Base-by-base conservation (phyloP, 176 grass and related monocot species). In the Oryza brachyantha region DNA sequence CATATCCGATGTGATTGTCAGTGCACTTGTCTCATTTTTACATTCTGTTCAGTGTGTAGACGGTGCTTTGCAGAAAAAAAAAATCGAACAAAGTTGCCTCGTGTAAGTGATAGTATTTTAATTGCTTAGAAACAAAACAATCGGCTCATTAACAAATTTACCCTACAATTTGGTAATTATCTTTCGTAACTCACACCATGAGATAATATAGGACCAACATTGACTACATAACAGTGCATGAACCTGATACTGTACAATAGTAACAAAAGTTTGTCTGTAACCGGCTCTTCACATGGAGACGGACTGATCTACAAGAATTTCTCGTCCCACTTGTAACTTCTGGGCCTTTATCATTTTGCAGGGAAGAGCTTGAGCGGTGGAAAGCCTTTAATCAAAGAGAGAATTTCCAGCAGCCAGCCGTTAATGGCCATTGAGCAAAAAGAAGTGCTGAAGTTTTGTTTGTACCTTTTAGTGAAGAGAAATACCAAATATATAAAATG, bases 311-410 rank as follows among this genome's bases (percentile, higher is more conserved):
- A 61, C 13, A 10, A 72, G 58, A 19, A 71, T 7, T 64, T 48
- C 5, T 64, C n/a, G 25, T 72, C 41, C 41, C 41, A 43, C 13
- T 43, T 71, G 13, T 25, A 40, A 39, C 37, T 22, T 75, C 50
- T 84, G 55, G 22, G 19, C 24, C 71, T 55, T n/a, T 62, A 13
- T 72, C 64, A 21, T 66, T 84, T 21, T 85, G 57, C 89, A 99
- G 96, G 84, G 96, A 95, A 73, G 96, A 99, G 78, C 75, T 99
- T 26, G 90, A 95, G 65, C 83, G 92, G 31, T 89, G 90, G 96
- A 99, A 93, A 64, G 70, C 81, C 21, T 41, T 99, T 31, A 91
- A 93, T 68, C 90, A 91, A 73, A 92, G 85, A 72, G 89, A 95
- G 77, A 64, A 91, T 71, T 93, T 70, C 59, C 96, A 89, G 55